A percentile compares a stretch with the other conserved stretches of the same genome.
phyloP scores from a whole-genome alignment of 2,329 filamentous ascomycete genomes.

The Colletotrichum caudatum region DNA sequence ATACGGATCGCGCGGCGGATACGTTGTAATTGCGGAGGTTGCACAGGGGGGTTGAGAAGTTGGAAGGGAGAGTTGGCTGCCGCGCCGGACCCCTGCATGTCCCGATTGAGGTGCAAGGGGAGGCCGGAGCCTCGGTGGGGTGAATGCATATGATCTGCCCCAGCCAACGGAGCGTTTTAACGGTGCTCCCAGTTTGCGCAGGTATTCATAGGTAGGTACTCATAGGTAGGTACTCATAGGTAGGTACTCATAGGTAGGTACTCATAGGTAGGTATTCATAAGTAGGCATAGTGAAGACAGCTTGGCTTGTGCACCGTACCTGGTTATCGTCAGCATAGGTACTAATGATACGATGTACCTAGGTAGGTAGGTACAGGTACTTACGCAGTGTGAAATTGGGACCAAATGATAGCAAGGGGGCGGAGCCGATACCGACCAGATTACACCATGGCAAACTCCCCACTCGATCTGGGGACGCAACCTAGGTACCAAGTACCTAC shows the following conservation, averaged over 20 bases:
- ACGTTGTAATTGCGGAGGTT: slow-evolving; percentile 36
- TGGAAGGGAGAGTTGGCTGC: slow-evolving; percentile 28
- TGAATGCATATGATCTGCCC: slow-evolving; percentile 38
- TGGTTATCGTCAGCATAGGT: slow-evolving; percentile 30
- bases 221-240: too few relatives aligned
- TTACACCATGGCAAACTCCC: slow-evolving; percentile 15
- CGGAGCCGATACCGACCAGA: slow-evolving; percentile 29
- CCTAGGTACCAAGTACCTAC: background rate
- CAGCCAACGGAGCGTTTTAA: slow-evolving; percentile 33
- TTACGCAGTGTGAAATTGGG: slow-evolving; percentile 17
- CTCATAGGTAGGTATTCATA: too few relatives aligned
- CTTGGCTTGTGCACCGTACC: slow-evolving; percentile 26
- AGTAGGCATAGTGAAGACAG: slow-evolving; percentile 5
- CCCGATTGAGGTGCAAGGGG: slow-evolving; percentile 39
- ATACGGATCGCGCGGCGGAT: slow-evolving; percentile 29
- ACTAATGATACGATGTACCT: too few relatives aligned
- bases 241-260: too few relatives aligned
- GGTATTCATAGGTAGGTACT: too few relatives aligned
- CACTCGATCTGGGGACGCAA: slow-evolving; percentile 17
- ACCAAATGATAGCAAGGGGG: slow-evolving; percentile 27
- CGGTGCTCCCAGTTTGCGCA: slow-evolving; percentile 5
- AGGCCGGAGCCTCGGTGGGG: slow-evolving; percentile 38
- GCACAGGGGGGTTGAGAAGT: slow-evolving; percentile 23
- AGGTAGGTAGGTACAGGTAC: too few relatives aligned
- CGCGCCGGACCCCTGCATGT: slow-evolving; percentile 27